phyloP scores from a whole-genome alignment of 345 rosid genomes.

The Eutrema heterophyllum region DNA sequence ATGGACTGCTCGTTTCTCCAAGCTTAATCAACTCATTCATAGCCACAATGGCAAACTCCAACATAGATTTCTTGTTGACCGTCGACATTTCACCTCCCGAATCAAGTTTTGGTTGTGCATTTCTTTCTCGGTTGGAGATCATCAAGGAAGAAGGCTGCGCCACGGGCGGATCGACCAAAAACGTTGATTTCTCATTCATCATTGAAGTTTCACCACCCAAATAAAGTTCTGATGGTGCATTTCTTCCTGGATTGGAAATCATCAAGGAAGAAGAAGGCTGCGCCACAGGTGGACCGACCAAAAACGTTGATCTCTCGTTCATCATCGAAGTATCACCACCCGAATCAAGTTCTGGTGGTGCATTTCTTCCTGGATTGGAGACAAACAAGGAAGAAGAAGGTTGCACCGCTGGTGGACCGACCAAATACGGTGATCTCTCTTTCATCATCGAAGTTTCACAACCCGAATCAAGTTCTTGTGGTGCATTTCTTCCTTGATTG shows the following conservation, averaged over 20 bases:
- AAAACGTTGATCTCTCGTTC: not conserved
- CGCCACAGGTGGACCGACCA: conserved; percentile 10
- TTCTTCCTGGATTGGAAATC: too few relatives aligned
- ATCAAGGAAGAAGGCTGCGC: not conserved
- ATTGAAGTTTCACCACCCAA: not conserved
- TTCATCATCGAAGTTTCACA: not conserved
- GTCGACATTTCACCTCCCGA: conserved; percentile 11
- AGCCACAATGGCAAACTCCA: conserved; percentile 44
- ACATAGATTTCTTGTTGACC: not conserved
- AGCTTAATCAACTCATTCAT: conserved; percentile 51
- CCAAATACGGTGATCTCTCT: conserved; percentile 8
- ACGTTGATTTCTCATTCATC: not conserved
- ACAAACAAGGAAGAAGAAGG: not conserved
- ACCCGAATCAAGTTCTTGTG: conserved; percentile 20
- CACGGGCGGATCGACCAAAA: conserved; percentile 21
- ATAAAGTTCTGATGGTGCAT: conserved; percentile 7
- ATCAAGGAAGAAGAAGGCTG: too few relatives aligned
- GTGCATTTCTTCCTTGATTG: not conserved
- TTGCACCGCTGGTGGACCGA: not conserved
- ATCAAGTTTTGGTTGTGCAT: conserved; percentile 6
- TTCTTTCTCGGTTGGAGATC: not conserved
- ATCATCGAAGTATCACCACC: not conserved
- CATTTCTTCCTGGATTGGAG: not conserved
- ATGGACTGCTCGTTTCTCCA: conserved; percentile 36
- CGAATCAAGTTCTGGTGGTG: conserved; percentile 22